Conservation (phyloP, 2,329 filamentous ascomycete genomes). For the Pseudogymnoascus sp. region DNA sequence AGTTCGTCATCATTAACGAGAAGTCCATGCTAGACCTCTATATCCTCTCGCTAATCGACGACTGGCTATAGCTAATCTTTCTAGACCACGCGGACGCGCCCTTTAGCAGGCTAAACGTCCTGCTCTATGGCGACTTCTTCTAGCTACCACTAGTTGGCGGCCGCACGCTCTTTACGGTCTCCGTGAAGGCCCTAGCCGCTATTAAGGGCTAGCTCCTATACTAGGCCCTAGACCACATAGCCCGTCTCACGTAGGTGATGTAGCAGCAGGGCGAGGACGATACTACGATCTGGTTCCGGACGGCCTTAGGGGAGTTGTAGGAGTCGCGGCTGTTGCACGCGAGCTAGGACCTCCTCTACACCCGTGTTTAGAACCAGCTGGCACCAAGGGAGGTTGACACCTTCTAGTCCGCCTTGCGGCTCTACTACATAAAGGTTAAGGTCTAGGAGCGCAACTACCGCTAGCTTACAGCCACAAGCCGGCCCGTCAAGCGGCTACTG, state of each 20-base stretch:
- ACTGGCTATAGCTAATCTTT: conserved; percentile 5
- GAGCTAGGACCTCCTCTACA: conserved; percentile 9
- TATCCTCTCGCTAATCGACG: conserved; percentile 9
- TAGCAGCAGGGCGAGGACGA: conserved; percentile 11
- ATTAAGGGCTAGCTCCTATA: conserved; percentile 9
- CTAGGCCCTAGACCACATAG: background rate
- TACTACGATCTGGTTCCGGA: conserved; percentile 7
- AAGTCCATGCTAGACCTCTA: conserved; percentile 10
- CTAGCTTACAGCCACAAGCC: background rate
- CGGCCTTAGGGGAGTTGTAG: conserved; percentile 6
- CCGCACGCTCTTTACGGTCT: background rate
- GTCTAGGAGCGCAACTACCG: background rate
- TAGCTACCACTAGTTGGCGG: conserved; percentile 10
- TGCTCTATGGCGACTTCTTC: conserved; percentile 13
- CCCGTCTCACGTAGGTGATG: conserved; percentile 9
- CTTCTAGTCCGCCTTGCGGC: conserved; percentile 9
- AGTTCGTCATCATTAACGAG: conserved; percentile 10
- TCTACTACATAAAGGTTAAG: conserved; percentile 10
- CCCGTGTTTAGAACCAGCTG: conserved; percentile 8
- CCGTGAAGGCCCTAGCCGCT: background rate
- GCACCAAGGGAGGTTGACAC: background rate
- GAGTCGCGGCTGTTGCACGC: background rate
- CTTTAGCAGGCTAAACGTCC: conserved; percentile 11
- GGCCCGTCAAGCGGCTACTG: conserved; percentile 5
- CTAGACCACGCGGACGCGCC: background rate